Base-by-base conservation (phyloP, 352 stramenopile species). In the Pythium phragmiticola region DNA sequence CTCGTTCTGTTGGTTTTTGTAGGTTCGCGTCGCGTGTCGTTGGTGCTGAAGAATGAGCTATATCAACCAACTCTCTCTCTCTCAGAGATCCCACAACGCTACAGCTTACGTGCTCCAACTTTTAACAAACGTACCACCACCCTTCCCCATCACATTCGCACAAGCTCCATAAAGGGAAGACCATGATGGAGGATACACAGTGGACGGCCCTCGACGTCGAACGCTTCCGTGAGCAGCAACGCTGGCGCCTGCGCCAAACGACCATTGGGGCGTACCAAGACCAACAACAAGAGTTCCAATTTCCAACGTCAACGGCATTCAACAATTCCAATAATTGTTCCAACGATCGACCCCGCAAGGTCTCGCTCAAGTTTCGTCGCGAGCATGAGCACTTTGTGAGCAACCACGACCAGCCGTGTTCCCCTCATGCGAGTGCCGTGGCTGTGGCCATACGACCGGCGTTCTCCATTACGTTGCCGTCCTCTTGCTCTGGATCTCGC, bases 141-240 rank as follows among this genome's bases (percentile, higher is more conserved):
- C 39, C 9, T 46, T 46, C 39, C 39, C 13, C 6, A 46, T 46
- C 39, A 51, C 45, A 51, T 17, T n/a, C 7, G 2, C 19, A 52
- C 11, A 23, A 19, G 16, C 36, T 28, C 5, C 19, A 12, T 17
- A 42, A 12, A 42, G 39, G 5, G 21, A 59, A 16, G 52, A 54
- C 17, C 26, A 43, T 46, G 13, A 59, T 56, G 33, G 65, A 63
- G 66, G 68, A 48, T 21, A 33, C 60, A 0, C 48, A 68, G 4
- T 72, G 66, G 66, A 72, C 54, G 6, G 50, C 57, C 21, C 59
- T 72, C 34, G 69, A 76, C 21, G 55, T 72, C 52, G 65, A 72
- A 52, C 65, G 69, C 60, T 70, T 57, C 50, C 60, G 63, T 26
- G 57, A 70, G 54, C 60, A 69, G 55, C 60, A 65, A 37, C 60